Conservation (phyloP, 2,329 filamentous ascomycete genomes). For the Verticillium zaregamsianum region DNA sequence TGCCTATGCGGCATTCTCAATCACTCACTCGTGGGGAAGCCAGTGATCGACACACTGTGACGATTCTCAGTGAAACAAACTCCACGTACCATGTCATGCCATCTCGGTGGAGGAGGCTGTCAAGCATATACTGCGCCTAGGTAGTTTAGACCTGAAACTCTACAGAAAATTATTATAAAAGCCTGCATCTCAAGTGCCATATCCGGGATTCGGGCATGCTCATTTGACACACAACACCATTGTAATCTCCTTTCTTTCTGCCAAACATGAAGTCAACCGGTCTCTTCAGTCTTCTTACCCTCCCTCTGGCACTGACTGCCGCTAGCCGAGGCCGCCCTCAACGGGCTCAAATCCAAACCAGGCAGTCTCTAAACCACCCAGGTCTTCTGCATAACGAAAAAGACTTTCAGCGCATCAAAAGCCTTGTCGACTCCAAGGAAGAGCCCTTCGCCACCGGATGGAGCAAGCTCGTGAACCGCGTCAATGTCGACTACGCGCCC, state of each 20-base stretch:
- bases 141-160: no score
- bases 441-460: slow-evolving; percentile 30
- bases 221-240: not conserved
- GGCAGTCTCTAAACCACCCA: not conserved
- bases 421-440: slow-evolving; percentile 24
- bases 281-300: not conserved
- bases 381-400: slow-evolving; percentile 26
- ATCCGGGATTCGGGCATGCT: not conserved
- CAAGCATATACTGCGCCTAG: no score
- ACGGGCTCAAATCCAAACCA: not conserved
- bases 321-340: not conserved
- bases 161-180: not conserved
- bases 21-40: no score
- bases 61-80: no score
- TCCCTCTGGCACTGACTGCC: not conserved
- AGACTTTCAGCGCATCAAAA: slow-evolving; percentile 35
- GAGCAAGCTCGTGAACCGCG: slow-evolving; percentile 25
- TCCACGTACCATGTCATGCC: no score
- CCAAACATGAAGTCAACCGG: not conserved
- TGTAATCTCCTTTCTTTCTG: not conserved
- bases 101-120: no score
- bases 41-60: no score
- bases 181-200: not conserved
- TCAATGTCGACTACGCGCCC: slow-evolving; percentile 23
- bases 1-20: no score